Conservation (phyloP, 2,329 filamentous ascomycete species). For the Ophiosphaerella korrae region DNA sequence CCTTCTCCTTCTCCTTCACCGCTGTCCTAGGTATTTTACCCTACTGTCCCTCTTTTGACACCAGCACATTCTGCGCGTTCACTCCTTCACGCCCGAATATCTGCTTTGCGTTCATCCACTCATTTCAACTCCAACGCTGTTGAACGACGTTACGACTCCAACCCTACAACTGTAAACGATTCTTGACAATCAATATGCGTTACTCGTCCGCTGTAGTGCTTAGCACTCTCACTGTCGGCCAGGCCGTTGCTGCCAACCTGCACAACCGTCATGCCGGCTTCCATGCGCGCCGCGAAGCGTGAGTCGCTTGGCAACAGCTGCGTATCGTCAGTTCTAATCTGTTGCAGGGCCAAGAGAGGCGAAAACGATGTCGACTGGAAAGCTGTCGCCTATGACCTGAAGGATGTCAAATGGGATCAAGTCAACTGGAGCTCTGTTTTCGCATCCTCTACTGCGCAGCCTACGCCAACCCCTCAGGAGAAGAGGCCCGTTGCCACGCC, state of each 20-base stretch:
- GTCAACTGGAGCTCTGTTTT: slow-evolving; percentile 34
- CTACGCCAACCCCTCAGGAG: slow-evolving; percentile 16
- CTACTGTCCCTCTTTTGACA: slow-evolving; percentile 28
- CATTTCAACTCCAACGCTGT: slow-evolving; percentile 30
- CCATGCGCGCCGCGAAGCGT: slow-evolving; percentile 43
- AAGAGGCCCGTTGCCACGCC: slow-evolving; percentile 7
- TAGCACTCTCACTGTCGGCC: slow-evolving; percentile 44
- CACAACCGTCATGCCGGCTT: slow-evolving; percentile 45
- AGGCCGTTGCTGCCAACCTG: slow-evolving; percentile 38
- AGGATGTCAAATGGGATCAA: slow-evolving; percentile 34
- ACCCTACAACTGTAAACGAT: slow-evolving; percentile 6
- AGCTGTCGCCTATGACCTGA: slow-evolving; percentile 31
- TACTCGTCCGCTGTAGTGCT: slow-evolving; percentile 45
- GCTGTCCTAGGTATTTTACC: slow-evolving; percentile 24
- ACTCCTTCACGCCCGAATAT: slow-evolving; percentile 45
- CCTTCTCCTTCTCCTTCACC: slow-evolving; percentile 32
- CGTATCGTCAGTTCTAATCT: slow-evolving; percentile 13
- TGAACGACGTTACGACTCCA: slow-evolving; percentile 34
- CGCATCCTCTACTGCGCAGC: slow-evolving; percentile 8
- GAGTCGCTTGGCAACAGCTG: slow-evolving; percentile 12
- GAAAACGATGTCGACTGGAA: slow-evolving; percentile 36
- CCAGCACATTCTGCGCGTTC: slow-evolving; percentile 43
- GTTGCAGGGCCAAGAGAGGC: slow-evolving; percentile 37
- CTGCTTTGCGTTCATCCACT: slow-evolving; percentile 34
- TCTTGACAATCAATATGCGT: slow-evolving; percentile 33